Evolutionary conservation across 2,329 filamentous ascomycete genomes (phyloP).

Genomic region (Calycina herbarum): DNA sequence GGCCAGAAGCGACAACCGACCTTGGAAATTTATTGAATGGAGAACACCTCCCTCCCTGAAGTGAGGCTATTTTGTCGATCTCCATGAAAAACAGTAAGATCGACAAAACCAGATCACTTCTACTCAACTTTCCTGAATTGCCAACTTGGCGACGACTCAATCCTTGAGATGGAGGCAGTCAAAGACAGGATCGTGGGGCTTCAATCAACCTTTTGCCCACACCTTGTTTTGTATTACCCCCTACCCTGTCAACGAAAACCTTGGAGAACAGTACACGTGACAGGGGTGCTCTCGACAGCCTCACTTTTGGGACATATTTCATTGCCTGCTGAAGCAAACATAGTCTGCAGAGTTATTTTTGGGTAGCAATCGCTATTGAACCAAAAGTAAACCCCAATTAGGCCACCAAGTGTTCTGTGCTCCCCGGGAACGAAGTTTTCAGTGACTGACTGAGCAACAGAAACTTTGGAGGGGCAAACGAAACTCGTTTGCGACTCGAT

Average conservation of each 20-base stretch:
- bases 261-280: background rate
- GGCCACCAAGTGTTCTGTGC: background rate
- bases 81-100: background rate
- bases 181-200: background rate
- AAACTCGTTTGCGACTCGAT: slow-evolving; percentile 1
- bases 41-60: too few relatives aligned
- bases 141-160: background rate
- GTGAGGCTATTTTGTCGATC: background rate
- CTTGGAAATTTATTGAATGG: background rate
- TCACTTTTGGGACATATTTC: slow-evolving; percentile 5
- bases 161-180: background rate
- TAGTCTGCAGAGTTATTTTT: background rate
- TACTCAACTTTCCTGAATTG: background rate
- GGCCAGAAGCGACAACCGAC: background rate
- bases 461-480: background rate
- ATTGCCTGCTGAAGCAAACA: slow-evolving; percentile 1
- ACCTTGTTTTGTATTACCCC: too few relatives aligned
- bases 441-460: background rate
- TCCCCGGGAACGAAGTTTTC: background rate
- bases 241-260: background rate
- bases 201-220: too few relatives aligned
- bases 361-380: background rate
- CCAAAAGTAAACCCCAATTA: background rate
- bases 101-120: background rate
- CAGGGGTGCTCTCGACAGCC: slow-evolving; percentile 5